Evolutionary conservation across 495 filamentous ascomycete genomes (phyloP).

Genomic region (Podospora didyma): DNA sequence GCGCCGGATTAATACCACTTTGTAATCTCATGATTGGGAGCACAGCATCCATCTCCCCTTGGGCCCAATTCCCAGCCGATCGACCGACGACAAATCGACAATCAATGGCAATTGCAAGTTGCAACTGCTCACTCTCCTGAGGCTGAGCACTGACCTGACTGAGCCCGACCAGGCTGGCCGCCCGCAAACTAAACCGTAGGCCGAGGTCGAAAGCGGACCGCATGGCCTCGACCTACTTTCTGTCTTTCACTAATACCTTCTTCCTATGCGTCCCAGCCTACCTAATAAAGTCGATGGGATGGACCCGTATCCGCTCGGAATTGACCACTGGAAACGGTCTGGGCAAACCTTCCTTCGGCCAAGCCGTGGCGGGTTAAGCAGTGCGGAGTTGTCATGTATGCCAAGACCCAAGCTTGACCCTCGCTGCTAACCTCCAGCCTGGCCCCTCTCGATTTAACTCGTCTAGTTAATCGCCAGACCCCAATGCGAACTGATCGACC

Average conservation of each 20-base stretch:
- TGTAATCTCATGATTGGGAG: conserved; percentile 22
- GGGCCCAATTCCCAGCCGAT: not conserved
- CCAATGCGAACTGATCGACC: too few relatives aligned
- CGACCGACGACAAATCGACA: not conserved
- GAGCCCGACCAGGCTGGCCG: not conserved
- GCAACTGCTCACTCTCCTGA: too few relatives aligned
- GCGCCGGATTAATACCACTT: conserved; percentile 13
- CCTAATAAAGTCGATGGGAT: not conserved
- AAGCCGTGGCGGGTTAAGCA: too few relatives aligned
- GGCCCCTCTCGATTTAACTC: too few relatives aligned
- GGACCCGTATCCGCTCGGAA: not conserved
- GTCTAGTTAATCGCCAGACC: too few relatives aligned
- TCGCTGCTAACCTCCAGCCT: too few relatives aligned
- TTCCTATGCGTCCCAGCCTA: too few relatives aligned
- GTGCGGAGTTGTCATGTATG: too few relatives aligned
- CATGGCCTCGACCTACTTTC: not conserved
- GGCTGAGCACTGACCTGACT: not conserved
- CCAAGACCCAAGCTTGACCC: too few relatives aligned
- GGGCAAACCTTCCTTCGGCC: too few relatives aligned
- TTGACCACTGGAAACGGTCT: too few relatives aligned
- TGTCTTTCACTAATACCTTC: not conserved
- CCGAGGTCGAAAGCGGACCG: not conserved
- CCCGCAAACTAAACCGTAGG: too few relatives aligned
- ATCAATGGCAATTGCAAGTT: not conserved
- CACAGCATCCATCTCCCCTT: not conserved